A percentile compares a stretch with the other conserved stretches of the same genome.
These are phyloP conservation scores for Fusarium subtropicale DNA, from an alignment of 2,329 filamentous ascomycete species.

Conservation along the genomic window DNA sequence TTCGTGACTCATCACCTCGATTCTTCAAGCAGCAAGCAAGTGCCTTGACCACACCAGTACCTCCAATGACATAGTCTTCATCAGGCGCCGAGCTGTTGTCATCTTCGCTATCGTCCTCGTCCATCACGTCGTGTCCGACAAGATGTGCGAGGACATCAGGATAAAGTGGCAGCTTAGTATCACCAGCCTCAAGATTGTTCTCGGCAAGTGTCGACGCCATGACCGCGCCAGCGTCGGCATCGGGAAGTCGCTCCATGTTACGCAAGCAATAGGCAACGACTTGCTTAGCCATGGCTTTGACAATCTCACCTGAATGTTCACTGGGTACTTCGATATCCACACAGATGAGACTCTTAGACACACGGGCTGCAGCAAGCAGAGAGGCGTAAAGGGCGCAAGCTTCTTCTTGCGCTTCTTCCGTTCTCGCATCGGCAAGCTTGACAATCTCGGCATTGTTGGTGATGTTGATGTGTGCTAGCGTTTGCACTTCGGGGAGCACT, in stretches of 20 bases:
- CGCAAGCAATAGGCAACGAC: slow-evolving; percentile 94
- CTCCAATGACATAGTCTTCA: slow-evolving; percentile 95
- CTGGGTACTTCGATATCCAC: slow-evolving; percentile 92
- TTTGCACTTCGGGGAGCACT: slow-evolving; percentile 84
- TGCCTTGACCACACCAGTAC: slow-evolving; percentile 94
- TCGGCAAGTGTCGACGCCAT: slow-evolving; percentile 58
- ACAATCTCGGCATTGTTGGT: slow-evolving; percentile 82
- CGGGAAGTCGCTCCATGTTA: slow-evolving; percentile 85
- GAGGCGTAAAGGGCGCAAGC: slow-evolving; percentile 94
- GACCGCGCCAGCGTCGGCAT: slow-evolving; percentile 68
- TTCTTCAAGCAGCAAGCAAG: slow-evolving; percentile 91
- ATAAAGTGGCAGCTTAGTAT: slow-evolving; percentile 57
- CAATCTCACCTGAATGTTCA: slow-evolving; percentile 84
- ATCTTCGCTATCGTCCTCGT: slow-evolving; percentile 65
- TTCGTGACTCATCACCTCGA: slow-evolving; percentile 70
- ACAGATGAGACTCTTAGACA: slow-evolving; percentile 86
- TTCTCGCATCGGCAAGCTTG: slow-evolving; percentile 77
- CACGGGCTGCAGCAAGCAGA: slow-evolving; percentile 84
- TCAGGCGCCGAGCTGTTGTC: slow-evolving; percentile 80
- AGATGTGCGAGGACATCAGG: slow-evolving; percentile 89
- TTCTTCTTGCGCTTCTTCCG: slow-evolving; percentile 87
- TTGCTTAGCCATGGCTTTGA: slow-evolving; percentile 91
- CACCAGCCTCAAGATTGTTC: slow-evolving; percentile 48
- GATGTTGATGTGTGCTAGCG: slow-evolving; percentile 87
- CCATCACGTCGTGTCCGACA: slow-evolving; percentile 74